These are phyloP conservation scores for Fusarium aywerte DNA, from an alignment of 2,329 filamentous ascomycete genomes.

Conservation along the genomic window DNA sequence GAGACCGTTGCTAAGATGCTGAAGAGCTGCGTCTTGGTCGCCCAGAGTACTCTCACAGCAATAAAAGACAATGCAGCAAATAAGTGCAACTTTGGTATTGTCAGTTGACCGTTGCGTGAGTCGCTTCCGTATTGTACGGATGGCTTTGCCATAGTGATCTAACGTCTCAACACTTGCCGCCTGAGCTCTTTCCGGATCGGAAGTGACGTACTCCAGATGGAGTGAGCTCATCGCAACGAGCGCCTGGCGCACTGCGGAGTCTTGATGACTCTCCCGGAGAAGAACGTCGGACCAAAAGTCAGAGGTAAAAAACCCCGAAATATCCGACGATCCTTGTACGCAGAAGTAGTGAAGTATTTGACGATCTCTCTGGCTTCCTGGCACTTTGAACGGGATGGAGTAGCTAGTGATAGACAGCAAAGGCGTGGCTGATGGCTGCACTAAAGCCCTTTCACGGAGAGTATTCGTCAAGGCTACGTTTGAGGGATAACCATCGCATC, in stretches of 20 bases:
- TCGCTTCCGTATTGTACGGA: background rate
- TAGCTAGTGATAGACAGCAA: background rate
- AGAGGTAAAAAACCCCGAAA: constrained; percentile 9
- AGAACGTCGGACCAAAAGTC: constrained; percentile 15
- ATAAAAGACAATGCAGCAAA: constrained; percentile 20
- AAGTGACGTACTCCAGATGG: constrained; percentile 5
- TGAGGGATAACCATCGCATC: constrained; percentile 2
- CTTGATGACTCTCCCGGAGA: constrained; percentile 8
- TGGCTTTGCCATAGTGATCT: background rate
- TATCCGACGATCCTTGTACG: constrained; percentile 7
- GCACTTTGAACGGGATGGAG: constrained; percentile 12
- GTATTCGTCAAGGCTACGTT: too few species aligned
- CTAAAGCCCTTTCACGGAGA: accelerated
- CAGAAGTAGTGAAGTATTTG: constrained; percentile 20
- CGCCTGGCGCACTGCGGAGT: constrained; percentile 4
- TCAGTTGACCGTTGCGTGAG: background rate
- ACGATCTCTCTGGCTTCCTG: constrained; percentile 13
- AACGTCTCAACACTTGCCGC: background rate
- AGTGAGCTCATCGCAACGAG: constrained; percentile 21
- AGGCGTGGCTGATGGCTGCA: accelerated
- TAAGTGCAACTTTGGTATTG: background rate
- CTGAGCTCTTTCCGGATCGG: background rate
- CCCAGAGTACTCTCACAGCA: constrained; percentile 16
- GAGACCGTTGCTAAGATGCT: constrained; percentile 9
- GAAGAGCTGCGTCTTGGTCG: background rate